phyloP scores from a whole-genome alignment of 1,284 basidiomycete species.

The Malassezia brasiliensis region DNA sequence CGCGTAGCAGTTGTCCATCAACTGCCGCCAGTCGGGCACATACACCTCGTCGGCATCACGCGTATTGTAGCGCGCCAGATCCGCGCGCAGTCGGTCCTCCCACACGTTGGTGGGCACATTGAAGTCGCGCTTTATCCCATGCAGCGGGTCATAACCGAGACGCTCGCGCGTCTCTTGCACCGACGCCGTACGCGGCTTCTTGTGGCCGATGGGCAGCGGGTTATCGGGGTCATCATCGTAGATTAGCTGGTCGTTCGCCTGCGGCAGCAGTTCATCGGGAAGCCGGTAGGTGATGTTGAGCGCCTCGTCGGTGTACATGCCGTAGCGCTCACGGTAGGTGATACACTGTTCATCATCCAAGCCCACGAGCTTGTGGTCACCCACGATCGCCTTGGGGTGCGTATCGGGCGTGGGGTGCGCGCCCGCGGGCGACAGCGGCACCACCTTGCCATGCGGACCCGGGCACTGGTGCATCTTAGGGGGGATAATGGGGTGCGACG shows the following conservation, averaged over 20 bases:
- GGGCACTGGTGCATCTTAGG: slow-evolving; percentile 35
- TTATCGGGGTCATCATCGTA: slow-evolving; percentile 47
- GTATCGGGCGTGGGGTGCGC: slow-evolving; percentile 39
- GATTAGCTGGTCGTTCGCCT: slow-evolving; percentile 22
- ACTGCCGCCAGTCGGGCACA: slow-evolving; percentile 43
- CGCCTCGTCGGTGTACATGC: slow-evolving; percentile 48
- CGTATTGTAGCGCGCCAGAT: slow-evolving; percentile 14
- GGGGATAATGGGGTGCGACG: slow-evolving; percentile 28
- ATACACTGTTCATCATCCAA: slow-evolving; percentile 43
- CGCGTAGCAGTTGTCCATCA: slow-evolving; percentile 46
- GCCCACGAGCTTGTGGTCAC: slow-evolving; percentile 37
- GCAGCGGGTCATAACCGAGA: slow-evolving; percentile 35
- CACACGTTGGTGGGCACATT: slow-evolving; percentile 30
- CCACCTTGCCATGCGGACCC: slow-evolving; percentile 30
- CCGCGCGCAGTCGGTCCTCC: slow-evolving; percentile 39
- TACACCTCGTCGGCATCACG: not conserved
- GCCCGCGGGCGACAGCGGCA: slow-evolving; percentile 33
- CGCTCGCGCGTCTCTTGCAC: slow-evolving; percentile 9
- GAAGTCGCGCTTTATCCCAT: slow-evolving; percentile 25
- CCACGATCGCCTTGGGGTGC: slow-evolving; percentile 44
- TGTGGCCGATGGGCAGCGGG: slow-evolving; percentile 28
- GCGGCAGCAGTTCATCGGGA: slow-evolving; percentile 31
- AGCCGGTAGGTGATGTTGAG: slow-evolving; percentile 45
- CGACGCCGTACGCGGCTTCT: not conserved
- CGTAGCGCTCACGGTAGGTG: slow-evolving; percentile 41